Evolutionary conservation across 2,329 filamentous ascomycete species (phyloP), one percentile per base, ranked within the genome.

Genomic region (Apiospora hydei): DNA sequence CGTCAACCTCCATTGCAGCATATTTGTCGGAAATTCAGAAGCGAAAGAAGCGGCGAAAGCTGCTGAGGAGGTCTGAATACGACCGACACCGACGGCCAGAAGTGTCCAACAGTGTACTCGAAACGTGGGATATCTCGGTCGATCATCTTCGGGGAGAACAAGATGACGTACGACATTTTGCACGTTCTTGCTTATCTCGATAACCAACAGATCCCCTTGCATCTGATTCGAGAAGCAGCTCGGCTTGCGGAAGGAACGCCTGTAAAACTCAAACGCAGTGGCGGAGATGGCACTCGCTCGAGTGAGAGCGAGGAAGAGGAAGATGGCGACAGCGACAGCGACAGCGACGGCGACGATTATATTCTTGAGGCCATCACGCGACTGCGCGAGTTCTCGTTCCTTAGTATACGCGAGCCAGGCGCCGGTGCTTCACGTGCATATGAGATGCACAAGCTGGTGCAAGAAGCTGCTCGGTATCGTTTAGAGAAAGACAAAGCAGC

Each of bases 381-480:
- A 13, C 79, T 83, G 0, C 72, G 75, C 44, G 77, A 83, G 34
- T 81, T 82, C 49, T 83, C 81, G 0, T 83, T 84, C 68, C 69
- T 83, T 0, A 72, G 70, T 21, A n/a, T 41, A 38, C 57, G 57
- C 41, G 57, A 72, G 30, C 73, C 71, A 7, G 66, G 13, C 21
- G 26, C 57, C 21, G 70, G 69, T 18, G 57, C 72, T 1, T 47
- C 71, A 4, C 51, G 51, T 11, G 75, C 41, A 14, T 82, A 80
- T 70, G 77, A 82, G 70, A 77, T 81, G 73, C 78, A 82, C 67
- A 80, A 77, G 71, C 77, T 81, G 1, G 78, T 80, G 2, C 78
- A 81, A 67, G 77, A 80, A 67, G 79, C 78, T 21, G 70, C 72
- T 4, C 77, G 70, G 1, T 78, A 78, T 67, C 71, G 71, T 16